These are phyloP conservation scores for Pezicula rhizophila DNA, from an alignment of 2,329 filamentous ascomycete species.

Conservation along the genomic window DNA sequence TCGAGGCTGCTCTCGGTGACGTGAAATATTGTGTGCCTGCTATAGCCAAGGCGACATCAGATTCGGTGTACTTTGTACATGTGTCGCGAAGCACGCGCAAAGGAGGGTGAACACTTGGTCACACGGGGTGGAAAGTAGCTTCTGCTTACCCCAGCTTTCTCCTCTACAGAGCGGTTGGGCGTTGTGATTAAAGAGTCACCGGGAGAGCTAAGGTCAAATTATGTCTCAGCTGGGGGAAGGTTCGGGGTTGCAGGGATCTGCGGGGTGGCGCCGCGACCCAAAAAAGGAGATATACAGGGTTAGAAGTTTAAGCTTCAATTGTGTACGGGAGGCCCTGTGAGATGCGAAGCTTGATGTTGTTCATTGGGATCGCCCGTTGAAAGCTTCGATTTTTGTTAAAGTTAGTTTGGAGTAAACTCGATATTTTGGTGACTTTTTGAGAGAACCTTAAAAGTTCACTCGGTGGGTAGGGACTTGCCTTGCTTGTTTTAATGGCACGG, in stretches of 20 bases:
- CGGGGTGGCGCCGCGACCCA: conserved; percentile 8
- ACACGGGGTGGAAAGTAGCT: conserved; percentile 14
- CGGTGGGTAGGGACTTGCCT: too few species aligned
- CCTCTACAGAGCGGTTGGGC: neutral
- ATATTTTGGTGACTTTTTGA: too few species aligned
- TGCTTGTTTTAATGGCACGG: too few species aligned
- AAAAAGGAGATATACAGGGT: neutral
- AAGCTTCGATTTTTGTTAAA: too few species aligned
- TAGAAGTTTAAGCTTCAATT: neutral
- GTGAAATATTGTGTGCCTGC: neutral
- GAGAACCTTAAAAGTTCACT: too few species aligned
- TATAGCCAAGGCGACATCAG: neutral
- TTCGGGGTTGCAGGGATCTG: conserved; percentile 5
- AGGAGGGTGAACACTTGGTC: conserved; percentile 12
- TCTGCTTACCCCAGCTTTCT: neutral
- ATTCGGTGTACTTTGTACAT: conserved; percentile 6
- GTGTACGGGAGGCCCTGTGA: neutral
- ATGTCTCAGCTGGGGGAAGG: conserved; percentile 9
- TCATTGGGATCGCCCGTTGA: too few species aligned
- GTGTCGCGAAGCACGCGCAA: conserved; percentile 15
- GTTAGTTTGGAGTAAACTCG: too few species aligned
- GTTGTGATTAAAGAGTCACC: neutral
- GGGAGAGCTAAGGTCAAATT: conserved; percentile 4
- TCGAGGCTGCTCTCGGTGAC: neutral
- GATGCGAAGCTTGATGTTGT: too few species aligned